A percentile compares a stretch with the other conserved stretches of the same genome.
phyloP scores from a whole-genome alignment of 352 stramenopile genomes.

The Globisporangium okanoganense region DNA sequence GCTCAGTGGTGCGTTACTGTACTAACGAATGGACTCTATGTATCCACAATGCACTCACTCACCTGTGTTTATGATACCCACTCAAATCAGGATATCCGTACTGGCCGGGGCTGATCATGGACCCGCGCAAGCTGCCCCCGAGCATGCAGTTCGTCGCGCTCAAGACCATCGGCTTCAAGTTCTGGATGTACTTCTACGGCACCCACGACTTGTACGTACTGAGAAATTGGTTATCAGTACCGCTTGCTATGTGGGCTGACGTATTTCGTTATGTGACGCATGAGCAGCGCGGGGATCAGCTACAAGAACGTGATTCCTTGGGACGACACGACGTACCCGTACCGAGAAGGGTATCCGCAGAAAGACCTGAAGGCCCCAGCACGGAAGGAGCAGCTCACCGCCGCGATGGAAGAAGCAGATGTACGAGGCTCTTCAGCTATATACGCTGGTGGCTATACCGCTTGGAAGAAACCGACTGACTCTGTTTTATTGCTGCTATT shows the following conservation, averaged over 20 bases:
- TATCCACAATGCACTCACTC: not conserved
- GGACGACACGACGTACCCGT: slow-evolving; percentile 11
- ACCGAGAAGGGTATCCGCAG: slow-evolving; percentile 9
- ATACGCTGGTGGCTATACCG: not conserved
- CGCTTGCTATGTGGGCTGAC: not conserved
- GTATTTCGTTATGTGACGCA: not conserved
- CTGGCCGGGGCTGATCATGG: slow-evolving; percentile 12
- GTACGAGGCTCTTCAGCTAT: not conserved
- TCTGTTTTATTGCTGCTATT: not conserved
- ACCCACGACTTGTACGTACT: slow-evolving; percentile 14
- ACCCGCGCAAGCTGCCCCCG: slow-evolving; percentile 12
- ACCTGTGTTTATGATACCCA: not conserved
- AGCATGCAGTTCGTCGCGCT: slow-evolving; percentile 7
- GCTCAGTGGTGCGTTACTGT: not conserved
- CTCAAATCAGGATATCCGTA: slow-evolving; percentile 11
- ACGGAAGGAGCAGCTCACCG: slow-evolving; percentile 2
- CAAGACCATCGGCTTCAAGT: slow-evolving; percentile 9
- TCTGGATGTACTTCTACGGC: slow-evolving; percentile 17
- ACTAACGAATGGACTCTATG: not conserved
- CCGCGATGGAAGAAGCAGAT: slow-evolving; percentile 10
- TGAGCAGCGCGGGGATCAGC: slow-evolving; percentile 4
- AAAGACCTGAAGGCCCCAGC: slow-evolving; percentile 8
- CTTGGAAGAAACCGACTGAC: not conserved
- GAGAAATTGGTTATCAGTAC: not conserved
- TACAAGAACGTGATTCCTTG: slow-evolving; percentile 12